Conservation (phyloP, 1,284 basidiomycete species). For the Grifola frondosa region DNA sequence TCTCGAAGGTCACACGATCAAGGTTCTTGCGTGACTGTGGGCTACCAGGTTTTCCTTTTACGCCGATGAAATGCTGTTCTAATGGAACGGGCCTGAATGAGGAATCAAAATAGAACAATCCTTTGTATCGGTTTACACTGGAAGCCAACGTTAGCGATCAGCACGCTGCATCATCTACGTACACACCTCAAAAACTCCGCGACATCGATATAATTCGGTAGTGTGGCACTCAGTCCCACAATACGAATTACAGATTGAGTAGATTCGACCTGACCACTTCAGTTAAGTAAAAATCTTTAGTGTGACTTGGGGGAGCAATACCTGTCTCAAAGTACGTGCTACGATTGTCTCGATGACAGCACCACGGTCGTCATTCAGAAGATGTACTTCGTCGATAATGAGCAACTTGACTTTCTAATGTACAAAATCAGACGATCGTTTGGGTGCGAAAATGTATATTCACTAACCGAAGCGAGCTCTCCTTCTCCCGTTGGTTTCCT, state of each 20-base stretch:
- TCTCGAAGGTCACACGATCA: conserved; percentile 89
- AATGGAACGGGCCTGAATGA: conserved; percentile 97
- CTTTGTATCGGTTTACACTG: conserved; percentile 86
- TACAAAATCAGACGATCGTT: background rate
- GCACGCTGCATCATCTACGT: background rate
- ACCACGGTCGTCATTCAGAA: conserved; percentile 97
- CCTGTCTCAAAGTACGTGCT: conserved; percentile 91
- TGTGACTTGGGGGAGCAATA: conserved; percentile 25
- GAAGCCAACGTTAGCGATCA: background rate
- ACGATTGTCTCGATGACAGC: conserved; percentile 99
- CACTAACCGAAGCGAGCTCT: conserved; percentile 83
- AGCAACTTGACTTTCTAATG: conserved; percentile 86
- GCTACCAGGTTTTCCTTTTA: conserved; percentile 89
- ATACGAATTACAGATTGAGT: conserved; percentile 98
- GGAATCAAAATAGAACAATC: conserved; percentile 98
- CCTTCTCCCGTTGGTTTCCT: conserved; percentile 96
- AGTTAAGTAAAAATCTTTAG: background rate
- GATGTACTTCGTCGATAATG: conserved; percentile 98
- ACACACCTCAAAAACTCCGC: conserved; percentile 88
- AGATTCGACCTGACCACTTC: conserved; percentile 76
- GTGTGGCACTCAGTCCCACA: conserved; percentile 95
- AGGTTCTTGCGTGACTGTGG: conserved; percentile 80
- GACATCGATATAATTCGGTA: conserved; percentile 98
- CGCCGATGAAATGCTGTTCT: conserved; percentile 96
- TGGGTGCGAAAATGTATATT: background rate